Conservation (phyloP, 306 rosid species). For the Malus domestica region DNA sequence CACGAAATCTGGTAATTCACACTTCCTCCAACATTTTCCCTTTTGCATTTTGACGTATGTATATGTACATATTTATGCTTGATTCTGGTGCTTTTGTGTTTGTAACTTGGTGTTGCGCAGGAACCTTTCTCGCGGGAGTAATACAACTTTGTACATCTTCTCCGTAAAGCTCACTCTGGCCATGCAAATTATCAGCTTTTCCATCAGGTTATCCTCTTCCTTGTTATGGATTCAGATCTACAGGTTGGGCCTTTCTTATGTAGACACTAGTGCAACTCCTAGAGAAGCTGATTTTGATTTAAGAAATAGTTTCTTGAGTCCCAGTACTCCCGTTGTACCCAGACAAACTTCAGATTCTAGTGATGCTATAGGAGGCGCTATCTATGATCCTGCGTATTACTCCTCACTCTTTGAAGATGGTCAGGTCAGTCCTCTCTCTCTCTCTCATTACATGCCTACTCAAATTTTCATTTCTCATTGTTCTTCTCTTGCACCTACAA, state of each 20-base stretch:
- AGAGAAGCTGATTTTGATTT: constrained; percentile 61
- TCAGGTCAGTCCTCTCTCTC: constrained; percentile 16
- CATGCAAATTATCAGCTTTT: constrained; percentile 69
- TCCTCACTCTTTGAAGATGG: constrained; percentile 81
- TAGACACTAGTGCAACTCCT: constrained; percentile 38
- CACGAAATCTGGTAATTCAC: constrained; percentile 60
- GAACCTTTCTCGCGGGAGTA: constrained; percentile 45
- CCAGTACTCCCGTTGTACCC: constrained; percentile 52
- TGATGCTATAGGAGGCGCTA: constrained; percentile 87
- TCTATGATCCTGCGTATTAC: constrained; percentile 74
- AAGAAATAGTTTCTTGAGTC: constrained; percentile 82
- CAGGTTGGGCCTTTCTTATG: constrained; percentile 72
- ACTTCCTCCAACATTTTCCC: not conserved
- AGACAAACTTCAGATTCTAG: constrained; percentile 64
- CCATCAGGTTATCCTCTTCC: constrained; percentile 68
- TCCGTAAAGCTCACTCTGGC: constrained; percentile 81
- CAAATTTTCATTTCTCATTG: constrained; percentile 11
- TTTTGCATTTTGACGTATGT: not conserved
- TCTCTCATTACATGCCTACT: not conserved
- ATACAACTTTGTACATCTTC: constrained; percentile 46
- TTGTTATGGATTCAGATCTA: constrained; percentile 93
- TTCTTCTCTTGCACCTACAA: not conserved
- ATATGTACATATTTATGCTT: not conserved
- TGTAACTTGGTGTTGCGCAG: constrained; percentile 32
- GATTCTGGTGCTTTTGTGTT: not conserved